Evolutionary conservation across 164 flowering plant genomes (phyloP).

Genomic region (Liriodendron chinense): DNA sequence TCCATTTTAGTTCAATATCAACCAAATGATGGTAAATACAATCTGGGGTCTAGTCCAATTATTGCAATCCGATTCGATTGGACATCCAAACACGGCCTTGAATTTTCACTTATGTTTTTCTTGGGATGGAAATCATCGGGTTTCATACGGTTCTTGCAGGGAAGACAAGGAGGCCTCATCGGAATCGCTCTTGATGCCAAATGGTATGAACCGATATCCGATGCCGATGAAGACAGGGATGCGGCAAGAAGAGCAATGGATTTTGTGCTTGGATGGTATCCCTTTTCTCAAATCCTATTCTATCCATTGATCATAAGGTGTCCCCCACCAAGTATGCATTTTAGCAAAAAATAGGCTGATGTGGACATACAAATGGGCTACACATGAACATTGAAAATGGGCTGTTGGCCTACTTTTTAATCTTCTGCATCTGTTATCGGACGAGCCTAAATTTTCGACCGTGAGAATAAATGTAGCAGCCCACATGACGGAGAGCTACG

Average conservation of each 20-base stretch:
- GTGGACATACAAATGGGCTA: too few species aligned
- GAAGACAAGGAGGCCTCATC: conserved; percentile 60
- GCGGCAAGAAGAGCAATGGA: conserved; percentile 86
- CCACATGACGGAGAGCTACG: not conserved
- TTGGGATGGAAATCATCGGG: not conserved
- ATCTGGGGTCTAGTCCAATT: too few species aligned
- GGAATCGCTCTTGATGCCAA: conserved; percentile 78
- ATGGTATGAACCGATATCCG: conserved; percentile 81
- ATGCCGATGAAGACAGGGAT: conserved; percentile 59
- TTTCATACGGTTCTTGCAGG: conserved; percentile 26
- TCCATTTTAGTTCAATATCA: too few species aligned
- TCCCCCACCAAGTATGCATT: not conserved
- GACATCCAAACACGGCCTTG: too few species aligned
- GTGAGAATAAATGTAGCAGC: not conserved
- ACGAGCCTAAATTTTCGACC: not conserved
- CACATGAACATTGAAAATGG: not conserved
- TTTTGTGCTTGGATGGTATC: conserved; percentile 78
- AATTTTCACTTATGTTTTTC: too few species aligned
- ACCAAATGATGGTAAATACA: too few species aligned
- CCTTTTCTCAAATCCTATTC: not conserved
- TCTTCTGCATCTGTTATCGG: not conserved
- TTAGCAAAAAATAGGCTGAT: not conserved
- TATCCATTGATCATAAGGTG: not conserved
- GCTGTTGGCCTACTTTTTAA: not conserved
- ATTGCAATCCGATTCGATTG: too few species aligned